Evolutionary conservation across 1,139 yeast species (phyloP).

Genomic region (Candida sanyaensis): DNA sequence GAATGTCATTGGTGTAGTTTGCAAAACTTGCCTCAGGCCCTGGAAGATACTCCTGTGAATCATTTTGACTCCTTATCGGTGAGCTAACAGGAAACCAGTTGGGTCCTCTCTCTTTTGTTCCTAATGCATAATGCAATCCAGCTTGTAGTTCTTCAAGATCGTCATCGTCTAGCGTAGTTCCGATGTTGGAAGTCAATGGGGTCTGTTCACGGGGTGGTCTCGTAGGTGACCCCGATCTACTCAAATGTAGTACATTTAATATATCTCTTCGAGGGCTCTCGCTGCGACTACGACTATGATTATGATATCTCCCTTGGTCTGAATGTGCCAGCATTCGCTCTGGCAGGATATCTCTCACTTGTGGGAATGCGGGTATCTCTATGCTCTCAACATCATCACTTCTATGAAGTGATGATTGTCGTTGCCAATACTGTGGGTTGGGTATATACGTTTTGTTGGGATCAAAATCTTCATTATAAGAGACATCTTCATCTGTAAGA

Average conservation of each 20-base stretch:
- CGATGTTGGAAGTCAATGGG: slow-evolving; percentile 6
- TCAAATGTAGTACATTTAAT: slow-evolving; percentile 8
- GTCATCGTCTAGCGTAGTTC: slow-evolving; percentile 17
- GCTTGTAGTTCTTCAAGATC: slow-evolving; percentile 38
- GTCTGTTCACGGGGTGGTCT: not conserved
- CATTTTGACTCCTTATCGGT: slow-evolving; percentile 10
- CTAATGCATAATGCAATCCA: slow-evolving; percentile 41
- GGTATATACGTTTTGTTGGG: slow-evolving; percentile 13
- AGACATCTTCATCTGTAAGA: not conserved
- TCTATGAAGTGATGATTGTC: slow-evolving; percentile 4
- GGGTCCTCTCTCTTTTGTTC: slow-evolving; percentile 25
- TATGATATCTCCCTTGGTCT: slow-evolving; percentile 2
- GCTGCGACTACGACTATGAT: not conserved
- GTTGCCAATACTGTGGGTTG: slow-evolving; percentile 9
- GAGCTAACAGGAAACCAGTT: slow-evolving; percentile 34
- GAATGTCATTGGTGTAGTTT: slow-evolving; percentile 24
- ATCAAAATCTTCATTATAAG: slow-evolving; percentile 14
- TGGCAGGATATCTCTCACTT: slow-evolving; percentile 4
- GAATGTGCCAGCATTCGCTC: slow-evolving; percentile 4
- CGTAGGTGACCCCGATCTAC: slow-evolving; percentile 2
- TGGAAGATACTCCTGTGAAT: not conserved
- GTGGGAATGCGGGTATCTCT: slow-evolving; percentile 8
- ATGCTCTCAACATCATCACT: not conserved
- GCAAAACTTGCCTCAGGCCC: slow-evolving; percentile 1
- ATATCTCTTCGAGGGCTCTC: slow-evolving; percentile 4